Conservation (phyloP, 768 basidiomycete species). For the Lyophyllum shimeji region DNA sequence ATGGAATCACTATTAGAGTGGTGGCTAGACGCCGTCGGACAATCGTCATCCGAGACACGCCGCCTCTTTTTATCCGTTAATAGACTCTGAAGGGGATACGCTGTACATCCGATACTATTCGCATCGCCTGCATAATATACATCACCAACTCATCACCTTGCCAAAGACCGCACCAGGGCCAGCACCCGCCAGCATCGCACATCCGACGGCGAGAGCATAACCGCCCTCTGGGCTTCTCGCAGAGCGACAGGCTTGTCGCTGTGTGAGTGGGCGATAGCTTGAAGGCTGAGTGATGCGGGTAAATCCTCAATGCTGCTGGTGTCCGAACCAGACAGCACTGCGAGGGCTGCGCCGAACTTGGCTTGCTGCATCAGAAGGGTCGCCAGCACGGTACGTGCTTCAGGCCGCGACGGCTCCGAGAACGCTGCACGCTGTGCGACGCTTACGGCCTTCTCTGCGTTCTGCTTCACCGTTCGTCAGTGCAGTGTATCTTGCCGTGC, state of each 20-base stretch:
- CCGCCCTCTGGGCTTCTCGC: conserved; percentile 56
- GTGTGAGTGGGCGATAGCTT: conserved; percentile 43
- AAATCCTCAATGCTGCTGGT: conserved; percentile 30
- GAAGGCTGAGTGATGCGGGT: conserved; percentile 45
- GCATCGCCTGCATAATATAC: conserved; percentile 12
- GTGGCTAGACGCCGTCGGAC: conserved; percentile 60
- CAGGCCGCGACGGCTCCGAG: conserved; percentile 50
- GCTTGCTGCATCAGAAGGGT: conserved; percentile 51
- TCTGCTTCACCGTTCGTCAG: conserved; percentile 36
- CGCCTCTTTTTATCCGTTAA: conserved; percentile 50
- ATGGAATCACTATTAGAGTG: conserved; percentile 53
- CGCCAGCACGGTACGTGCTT: conserved; percentile 55
- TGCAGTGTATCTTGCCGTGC: background rate
- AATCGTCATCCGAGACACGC: conserved; percentile 35
- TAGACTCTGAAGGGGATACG: conserved; percentile 20
- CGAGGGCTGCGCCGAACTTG: conserved; percentile 39
- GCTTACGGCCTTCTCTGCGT: conserved; percentile 46
- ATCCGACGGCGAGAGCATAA: conserved; percentile 61
- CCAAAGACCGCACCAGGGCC: conserved; percentile 46
- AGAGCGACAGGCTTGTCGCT: conserved; percentile 26
- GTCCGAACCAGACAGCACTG: conserved; percentile 38
- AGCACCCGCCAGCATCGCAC: conserved; percentile 56
- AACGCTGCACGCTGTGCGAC: conserved; percentile 58
- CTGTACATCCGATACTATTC: conserved; percentile 14
- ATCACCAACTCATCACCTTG: conserved; percentile 9